phyloP scores from a whole-genome alignment of 1,284 basidiomycete genomes.

The Crucibulum cyathiforme region DNA sequence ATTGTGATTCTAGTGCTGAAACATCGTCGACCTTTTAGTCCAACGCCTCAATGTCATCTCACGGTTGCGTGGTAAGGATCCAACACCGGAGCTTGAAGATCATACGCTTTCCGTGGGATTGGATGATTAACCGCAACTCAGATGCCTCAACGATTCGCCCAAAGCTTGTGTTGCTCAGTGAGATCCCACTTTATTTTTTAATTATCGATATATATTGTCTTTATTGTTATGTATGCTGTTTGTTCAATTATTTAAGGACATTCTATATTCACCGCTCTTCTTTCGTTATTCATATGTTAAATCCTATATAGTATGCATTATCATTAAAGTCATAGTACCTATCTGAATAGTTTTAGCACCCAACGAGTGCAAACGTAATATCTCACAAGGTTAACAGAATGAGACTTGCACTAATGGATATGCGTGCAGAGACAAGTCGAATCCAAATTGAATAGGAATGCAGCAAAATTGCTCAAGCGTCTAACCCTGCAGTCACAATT shows the following conservation, averaged over 20 bases:
- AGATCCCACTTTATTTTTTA: too few species aligned
- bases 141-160: neutral
- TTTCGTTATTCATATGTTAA: conserved; percentile 3
- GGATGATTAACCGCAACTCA: too few species aligned
- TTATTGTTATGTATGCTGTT: neutral
- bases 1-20: neutral
- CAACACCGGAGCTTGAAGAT: conserved; percentile 46
- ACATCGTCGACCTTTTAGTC: conserved; percentile 36
- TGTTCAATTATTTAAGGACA: neutral
- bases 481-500: too few species aligned
- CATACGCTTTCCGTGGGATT: too few species aligned
- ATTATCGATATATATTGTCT: neutral
- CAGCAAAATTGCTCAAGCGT: neutral
- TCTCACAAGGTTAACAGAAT: too few species aligned
- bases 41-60: conserved; percentile 65
- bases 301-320: conserved; percentile 7
- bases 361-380: too few species aligned
- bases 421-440: neutral
- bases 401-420: conserved; percentile 1
- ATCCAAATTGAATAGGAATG: neutral
- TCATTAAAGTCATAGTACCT: too few species aligned
- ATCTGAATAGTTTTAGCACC: too few species aligned
- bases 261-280: too few species aligned
- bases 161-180: neutral
- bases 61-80: conserved; percentile 55